Evolutionary conservation across 306 rosid genomes (phyloP).

Genomic region (Dalbergia cultrata): DNA sequence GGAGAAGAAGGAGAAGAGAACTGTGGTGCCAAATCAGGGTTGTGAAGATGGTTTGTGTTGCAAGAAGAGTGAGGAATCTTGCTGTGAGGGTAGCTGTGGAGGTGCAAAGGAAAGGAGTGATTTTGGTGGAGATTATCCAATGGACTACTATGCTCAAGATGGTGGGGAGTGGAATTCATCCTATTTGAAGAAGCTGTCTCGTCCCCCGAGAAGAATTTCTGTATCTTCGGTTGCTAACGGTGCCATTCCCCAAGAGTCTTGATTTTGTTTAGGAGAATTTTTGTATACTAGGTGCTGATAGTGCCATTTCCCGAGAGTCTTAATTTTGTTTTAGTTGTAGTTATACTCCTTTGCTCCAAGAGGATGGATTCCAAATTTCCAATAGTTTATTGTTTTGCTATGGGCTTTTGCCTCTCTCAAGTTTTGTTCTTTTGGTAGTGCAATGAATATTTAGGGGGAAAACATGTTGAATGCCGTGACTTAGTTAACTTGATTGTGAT

Average conservation of each 20-base stretch:
- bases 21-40: slow-evolving; percentile 40
- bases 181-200: slow-evolving; percentile 64
- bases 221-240: slow-evolving; percentile 39
- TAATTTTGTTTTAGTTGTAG: slow-evolving; percentile 7
- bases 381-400: too few species aligned
- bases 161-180: slow-evolving; percentile 98
- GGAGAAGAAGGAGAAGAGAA: slow-evolving; percentile 69
- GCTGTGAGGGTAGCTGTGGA: slow-evolving; percentile 35
- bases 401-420: too few species aligned
- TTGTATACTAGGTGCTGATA: slow-evolving; percentile 41
- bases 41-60: slow-evolving; percentile 53
- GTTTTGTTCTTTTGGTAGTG: too few species aligned
- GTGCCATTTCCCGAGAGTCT: slow-evolving; percentile 30
- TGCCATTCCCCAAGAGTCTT: slow-evolving; percentile 32
- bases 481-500: too few species aligned
- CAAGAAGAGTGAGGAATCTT: slow-evolving; percentile 36
- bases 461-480: too few species aligned
- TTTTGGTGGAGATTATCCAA: slow-evolving; percentile 83
- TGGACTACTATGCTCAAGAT: slow-evolving; percentile 94
- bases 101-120: slow-evolving; percentile 33
- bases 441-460: too few species aligned
- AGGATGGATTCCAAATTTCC: too few species aligned
- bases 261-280: slow-evolving; percentile 47
- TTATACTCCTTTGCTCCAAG: too few species aligned
- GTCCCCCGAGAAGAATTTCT: slow-evolving; percentile 57